Conservation (phyloP, 83 land plant genomes). For the Thuja plicata region DNA sequence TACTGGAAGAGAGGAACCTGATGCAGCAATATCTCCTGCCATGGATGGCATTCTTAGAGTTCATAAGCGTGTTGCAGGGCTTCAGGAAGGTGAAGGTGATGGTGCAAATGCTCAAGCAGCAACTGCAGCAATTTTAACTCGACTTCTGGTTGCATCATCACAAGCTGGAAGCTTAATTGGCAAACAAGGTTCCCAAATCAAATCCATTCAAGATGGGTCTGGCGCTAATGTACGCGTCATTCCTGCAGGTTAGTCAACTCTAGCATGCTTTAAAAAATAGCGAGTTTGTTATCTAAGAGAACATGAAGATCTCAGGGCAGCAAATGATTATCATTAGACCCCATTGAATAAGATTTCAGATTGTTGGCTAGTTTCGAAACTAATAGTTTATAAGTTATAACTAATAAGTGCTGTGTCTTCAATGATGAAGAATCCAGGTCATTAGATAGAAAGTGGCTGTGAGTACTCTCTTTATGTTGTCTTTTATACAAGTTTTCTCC, state of each 20-base stretch:
- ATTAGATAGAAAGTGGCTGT: not conserved
- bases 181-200: conserved; percentile 79
- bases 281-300: not conserved
- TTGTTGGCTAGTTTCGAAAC: not conserved
- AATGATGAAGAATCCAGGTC: not conserved
- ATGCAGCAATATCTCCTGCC: conserved; percentile 77
- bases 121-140: conserved; percentile 38
- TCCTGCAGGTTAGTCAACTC: conserved; percentile 53
- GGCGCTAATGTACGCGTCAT: conserved; percentile 78
- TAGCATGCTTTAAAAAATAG: not conserved
- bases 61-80: conserved; percentile 72
- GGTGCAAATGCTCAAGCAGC: conserved; percentile 15
- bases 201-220: conserved; percentile 87
- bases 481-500: not conserved
- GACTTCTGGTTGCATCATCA: conserved; percentile 74
- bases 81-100: conserved; percentile 40
- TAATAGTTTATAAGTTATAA: not conserved
- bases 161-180: conserved; percentile 93
- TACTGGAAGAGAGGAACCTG: conserved; percentile 87
- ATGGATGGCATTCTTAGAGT: conserved; percentile 84
- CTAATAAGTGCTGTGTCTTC: not conserved
- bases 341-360: not conserved
- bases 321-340: not conserved
- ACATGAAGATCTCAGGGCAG: not conserved
- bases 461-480: not conserved